Evolutionary conservation across 108 stramenopile species (phyloP).

Genomic region (Asterionellopsis glacialis): DNA sequence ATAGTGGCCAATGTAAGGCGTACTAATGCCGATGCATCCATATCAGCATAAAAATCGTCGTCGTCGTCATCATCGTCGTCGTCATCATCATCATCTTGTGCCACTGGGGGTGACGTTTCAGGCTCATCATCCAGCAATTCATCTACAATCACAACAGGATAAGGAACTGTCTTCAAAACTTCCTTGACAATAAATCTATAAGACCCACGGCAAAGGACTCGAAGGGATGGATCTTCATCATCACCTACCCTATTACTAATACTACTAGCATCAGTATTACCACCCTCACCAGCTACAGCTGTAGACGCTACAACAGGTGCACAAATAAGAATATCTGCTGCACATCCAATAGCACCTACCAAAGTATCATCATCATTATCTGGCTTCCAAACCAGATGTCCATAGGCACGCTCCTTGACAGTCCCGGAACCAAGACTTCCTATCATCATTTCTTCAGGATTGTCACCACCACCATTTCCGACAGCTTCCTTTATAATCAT

Average conservation of each 20-base stretch:
- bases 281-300: constrained; percentile 4
- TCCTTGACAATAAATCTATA: constrained; percentile 77
- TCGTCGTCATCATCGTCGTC: constrained; percentile 33
- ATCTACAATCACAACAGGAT: constrained; percentile 73
- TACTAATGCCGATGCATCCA: constrained; percentile 43
- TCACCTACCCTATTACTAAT: constrained; percentile 7
- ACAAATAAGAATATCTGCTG: constrained; percentile 55
- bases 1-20: constrained; percentile 30
- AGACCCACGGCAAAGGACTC: constrained; percentile 52
- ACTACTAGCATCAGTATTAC: constrained; percentile 5
- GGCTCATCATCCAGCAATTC: constrained; percentile 54
- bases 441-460: background rate
- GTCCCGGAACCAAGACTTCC: background rate
- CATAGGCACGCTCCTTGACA: constrained; percentile 30
- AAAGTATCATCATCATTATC: constrained; percentile 19
- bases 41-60: constrained; percentile 35
- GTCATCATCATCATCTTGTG: constrained; percentile 10
- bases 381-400: constrained; percentile 56
- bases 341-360: constrained; percentile 77
- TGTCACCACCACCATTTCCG: constrained; percentile 1
- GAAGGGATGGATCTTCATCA: constrained; percentile 16
- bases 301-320: constrained; percentile 11
- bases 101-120: too few species aligned
- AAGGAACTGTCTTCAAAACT: constrained; percentile 62
- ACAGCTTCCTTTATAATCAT: constrained; percentile 58